Base-by-base conservation (phyloP, 768 basidiomycete species). In the Lactarius trivialis region DNA sequence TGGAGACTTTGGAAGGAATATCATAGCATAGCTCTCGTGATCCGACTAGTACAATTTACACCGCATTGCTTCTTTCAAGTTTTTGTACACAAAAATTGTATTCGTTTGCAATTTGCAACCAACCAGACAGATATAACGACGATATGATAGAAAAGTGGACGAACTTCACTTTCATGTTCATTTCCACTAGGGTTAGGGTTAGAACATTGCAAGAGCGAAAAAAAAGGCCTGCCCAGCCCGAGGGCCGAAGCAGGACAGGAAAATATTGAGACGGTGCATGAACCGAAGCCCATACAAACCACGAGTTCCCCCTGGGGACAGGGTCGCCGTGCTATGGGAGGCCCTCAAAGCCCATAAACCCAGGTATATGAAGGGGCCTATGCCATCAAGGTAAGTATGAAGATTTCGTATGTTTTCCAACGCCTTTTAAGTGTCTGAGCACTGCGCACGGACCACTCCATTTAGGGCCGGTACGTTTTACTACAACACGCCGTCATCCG, bases 251-350 rank as follows among this genome's bases (percentile, higher is more conserved):
- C 76, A 76, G 82, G 81, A 85, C 84, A 75, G 85, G 84, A 79
- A 87, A 87, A 87, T 86, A 86, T 86, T 85, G 68, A 78, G 84
- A 86, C 83, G 80, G 80, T 87, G 84, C 85, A 85, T 85, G 82
- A 79, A 78, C 85, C 83, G 77, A 81, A 82, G 82, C 81, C 73
- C 82, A 85, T 67, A 68, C 68, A 69, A 69, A 68, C 65, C 65
- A 62, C 60, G 57, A 61, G 63, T 53, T 67, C 63, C 65, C 68
- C 65, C 63, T 69, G 68, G 15, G 68, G 68, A 69, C 68, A 68
- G 26, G 68, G 68, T 69, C 68, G 68, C 68, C 68, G 68, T 69
- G 68, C 68, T 66, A 69, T 69, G 68, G 65, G 63, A 67, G 61
- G 66, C 56, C 66, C 68, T 64, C 60, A 63, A 60, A 37, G 68